Evolutionary conservation across 2,329 filamentous ascomycete species (phyloP).

Genomic region (Penicillium psychrosexuale): DNA sequence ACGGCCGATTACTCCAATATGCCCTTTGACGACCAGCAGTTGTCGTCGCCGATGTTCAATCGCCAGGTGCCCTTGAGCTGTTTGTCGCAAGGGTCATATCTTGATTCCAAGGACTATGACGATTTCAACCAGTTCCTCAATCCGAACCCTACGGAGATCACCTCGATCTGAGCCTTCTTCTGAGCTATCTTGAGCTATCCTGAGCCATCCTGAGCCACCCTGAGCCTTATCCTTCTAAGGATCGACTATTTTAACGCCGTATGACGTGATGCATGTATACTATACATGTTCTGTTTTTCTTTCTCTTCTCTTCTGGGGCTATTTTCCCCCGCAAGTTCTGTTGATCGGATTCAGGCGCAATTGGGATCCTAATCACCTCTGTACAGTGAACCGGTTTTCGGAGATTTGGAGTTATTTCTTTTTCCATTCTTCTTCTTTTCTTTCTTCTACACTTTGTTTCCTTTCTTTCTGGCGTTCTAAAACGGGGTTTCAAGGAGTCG

Average conservation of each 20-base stretch:
- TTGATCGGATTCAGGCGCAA: slow-evolving; percentile 11
- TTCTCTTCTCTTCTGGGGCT: slow-evolving; percentile 15
- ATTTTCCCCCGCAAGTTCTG: slow-evolving; percentile 12
- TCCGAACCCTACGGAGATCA: slow-evolving; percentile 38
- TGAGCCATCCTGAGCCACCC: too few relatives aligned
- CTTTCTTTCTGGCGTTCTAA: slow-evolving; percentile 9
- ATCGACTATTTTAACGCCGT: slow-evolving; percentile 21
- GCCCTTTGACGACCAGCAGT: slow-evolving; percentile 32
- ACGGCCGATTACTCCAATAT: slow-evolving; percentile 31
- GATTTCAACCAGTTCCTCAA: slow-evolving; percentile 43
- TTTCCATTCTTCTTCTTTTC: neutral
- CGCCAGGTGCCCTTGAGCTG: slow-evolving; percentile 36
- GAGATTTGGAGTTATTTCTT: slow-evolving; percentile 15
- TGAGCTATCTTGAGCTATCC: too few relatives aligned
- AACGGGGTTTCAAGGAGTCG: slow-evolving; percentile 13
- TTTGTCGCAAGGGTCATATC: slow-evolving; percentile 27
- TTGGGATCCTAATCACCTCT: slow-evolving; percentile 18
- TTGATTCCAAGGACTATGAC: slow-evolving; percentile 38
- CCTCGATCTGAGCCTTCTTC: slow-evolving; percentile 28
- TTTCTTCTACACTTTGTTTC: too few relatives aligned
- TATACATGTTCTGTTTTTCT: slow-evolving; percentile 27
- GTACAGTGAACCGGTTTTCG: slow-evolving; percentile 19
- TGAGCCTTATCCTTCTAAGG: slow-evolving; percentile 1
- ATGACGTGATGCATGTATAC: slow-evolving; percentile 36
- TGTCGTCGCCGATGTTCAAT: slow-evolving; percentile 37